A percentile compares a stretch with the other conserved stretches of the same genome.
Conservation (phyloP, 2,329 filamentous ascomycete genomes). For the Rhynchosporium graminicola region DNA sequence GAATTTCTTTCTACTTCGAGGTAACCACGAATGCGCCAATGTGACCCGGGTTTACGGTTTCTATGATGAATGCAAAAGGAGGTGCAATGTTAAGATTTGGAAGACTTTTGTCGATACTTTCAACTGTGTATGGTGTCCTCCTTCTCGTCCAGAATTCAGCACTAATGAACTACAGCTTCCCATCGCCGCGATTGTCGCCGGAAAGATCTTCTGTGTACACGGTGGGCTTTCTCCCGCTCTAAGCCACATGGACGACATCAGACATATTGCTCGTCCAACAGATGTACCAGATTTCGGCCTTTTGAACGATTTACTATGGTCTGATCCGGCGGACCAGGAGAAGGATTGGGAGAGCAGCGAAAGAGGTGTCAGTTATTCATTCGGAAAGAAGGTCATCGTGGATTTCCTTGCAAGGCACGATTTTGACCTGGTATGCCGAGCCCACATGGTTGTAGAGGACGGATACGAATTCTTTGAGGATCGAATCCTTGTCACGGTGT, state of each 20-base stretch:
- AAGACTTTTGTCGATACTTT: constrained; percentile 98
- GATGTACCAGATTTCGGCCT: constrained; percentile 97
- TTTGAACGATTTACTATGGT: constrained; percentile 94
- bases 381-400: constrained; percentile 96
- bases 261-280: constrained; percentile 91
- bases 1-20: constrained; percentile 93
- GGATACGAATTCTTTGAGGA: constrained; percentile 99
- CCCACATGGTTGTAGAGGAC: constrained; percentile 99
- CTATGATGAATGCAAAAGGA: constrained; percentile 96
- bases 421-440: constrained; percentile 94
- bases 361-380: constrained; percentile 95
- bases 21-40: constrained; percentile 96
- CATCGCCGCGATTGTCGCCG: constrained; percentile 93
- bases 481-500: constrained; percentile 91
- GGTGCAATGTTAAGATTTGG: constrained; percentile 97
- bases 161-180: constrained; percentile 55
- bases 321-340: constrained; percentile 97
- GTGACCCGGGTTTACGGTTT: constrained; percentile 96
- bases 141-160: background rate
- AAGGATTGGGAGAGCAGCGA: constrained; percentile 98
- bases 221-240: constrained; percentile 90
- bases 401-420: constrained; percentile 94
- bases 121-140: constrained; percentile 59
- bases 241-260: constrained; percentile 97
- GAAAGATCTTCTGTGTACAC: constrained; percentile 97